These are phyloP conservation scores for Fonsecaea monophora DNA, from an alignment of 2,329 filamentous ascomycete genomes.

Conservation along the genomic window DNA sequence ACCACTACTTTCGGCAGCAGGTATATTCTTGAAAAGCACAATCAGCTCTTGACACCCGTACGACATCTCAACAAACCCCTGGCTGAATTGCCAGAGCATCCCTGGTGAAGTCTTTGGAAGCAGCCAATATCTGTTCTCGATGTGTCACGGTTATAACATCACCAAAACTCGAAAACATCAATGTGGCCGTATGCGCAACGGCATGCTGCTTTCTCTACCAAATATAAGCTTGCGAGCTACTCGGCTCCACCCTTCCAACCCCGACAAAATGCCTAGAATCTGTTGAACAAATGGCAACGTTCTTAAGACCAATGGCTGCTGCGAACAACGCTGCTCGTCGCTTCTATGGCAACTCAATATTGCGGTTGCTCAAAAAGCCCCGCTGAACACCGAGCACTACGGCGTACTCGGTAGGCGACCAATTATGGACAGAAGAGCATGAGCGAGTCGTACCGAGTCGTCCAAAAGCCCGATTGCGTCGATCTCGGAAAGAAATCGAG, in stretches of 20 bases:
- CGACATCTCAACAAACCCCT: not conserved
- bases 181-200: constrained; percentile 19
- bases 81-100: constrained; percentile 12
- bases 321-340: constrained; percentile 18
- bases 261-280: constrained; percentile 8
- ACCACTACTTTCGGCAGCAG: constrained; percentile 19
- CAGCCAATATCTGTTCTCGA: constrained; percentile 20
- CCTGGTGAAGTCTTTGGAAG: constrained; percentile 24
- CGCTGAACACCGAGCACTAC: not conserved
- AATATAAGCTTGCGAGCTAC: constrained; percentile 18
- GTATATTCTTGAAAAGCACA: constrained; percentile 15
- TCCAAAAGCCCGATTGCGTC: not conserved
- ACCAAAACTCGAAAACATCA: constrained; percentile 16
- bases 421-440: constrained; percentile 12
- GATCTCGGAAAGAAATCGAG: not conserved
- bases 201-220: constrained; percentile 27
- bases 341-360: constrained; percentile 16
- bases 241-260: constrained; percentile 4
- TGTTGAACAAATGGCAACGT: constrained; percentile 21
- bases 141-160: constrained; percentile 20
- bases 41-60: constrained; percentile 10
- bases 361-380: constrained; percentile 14
- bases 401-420: not conserved
- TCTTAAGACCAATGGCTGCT: constrained; percentile 22
- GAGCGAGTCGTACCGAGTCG: constrained; percentile 1